Evolutionary conservation across 805 yeast species (phyloP).

Genomic region (Starmerella scarabaei): DNA sequence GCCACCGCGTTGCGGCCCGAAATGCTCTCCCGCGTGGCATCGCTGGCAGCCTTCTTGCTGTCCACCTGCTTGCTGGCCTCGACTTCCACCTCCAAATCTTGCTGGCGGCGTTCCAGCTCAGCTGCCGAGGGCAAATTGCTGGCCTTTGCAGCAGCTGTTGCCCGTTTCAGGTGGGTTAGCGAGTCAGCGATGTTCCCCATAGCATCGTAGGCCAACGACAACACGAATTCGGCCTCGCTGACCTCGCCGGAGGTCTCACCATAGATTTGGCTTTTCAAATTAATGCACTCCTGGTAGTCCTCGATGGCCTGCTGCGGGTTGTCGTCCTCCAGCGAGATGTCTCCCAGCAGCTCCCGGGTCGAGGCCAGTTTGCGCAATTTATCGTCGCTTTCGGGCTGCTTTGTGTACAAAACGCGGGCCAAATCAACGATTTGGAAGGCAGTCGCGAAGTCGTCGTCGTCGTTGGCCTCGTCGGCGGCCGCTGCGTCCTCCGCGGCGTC

Average conservation of each 20-base stretch:
- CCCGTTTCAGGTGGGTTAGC: slow-evolving; percentile 34
- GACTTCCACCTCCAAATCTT: slow-evolving; percentile 18
- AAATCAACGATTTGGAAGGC: slow-evolving; percentile 63
- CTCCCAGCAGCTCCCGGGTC: slow-evolving; percentile 70
- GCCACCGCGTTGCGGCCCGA: slow-evolving; percentile 19
- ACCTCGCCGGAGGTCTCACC: slow-evolving; percentile 42
- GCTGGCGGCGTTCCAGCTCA: slow-evolving; percentile 22
- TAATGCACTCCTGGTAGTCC: slow-evolving; percentile 50
- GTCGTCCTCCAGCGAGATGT: slow-evolving; percentile 73
- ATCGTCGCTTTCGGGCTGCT: slow-evolving; percentile 30
- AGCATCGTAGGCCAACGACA: slow-evolving; percentile 68
- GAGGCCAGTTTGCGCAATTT: slow-evolving; percentile 44
- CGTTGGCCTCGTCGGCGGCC: slow-evolving; percentile 24
- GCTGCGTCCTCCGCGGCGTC: slow-evolving; percentile 22
- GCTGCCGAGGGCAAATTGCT: slow-evolving; percentile 25
- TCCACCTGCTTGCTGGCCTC: slow-evolving; percentile 2
- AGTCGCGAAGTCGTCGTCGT: slow-evolving; percentile 62
- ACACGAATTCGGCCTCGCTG: slow-evolving; percentile 69
- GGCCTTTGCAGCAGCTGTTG: slow-evolving; percentile 30
- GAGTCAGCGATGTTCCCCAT: slow-evolving; percentile 44
- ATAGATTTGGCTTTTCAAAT: slow-evolving; percentile 41
- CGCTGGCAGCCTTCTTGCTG: slow-evolving; percentile 7
- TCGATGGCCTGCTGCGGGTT: slow-evolving; percentile 65
- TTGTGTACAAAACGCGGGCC: slow-evolving; percentile 53
- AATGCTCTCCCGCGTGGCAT: slow-evolving; percentile 15